Evolutionary conservation across 2,329 filamentous ascomycete species (phyloP).

Genomic region (Neoascochyta sp.): DNA sequence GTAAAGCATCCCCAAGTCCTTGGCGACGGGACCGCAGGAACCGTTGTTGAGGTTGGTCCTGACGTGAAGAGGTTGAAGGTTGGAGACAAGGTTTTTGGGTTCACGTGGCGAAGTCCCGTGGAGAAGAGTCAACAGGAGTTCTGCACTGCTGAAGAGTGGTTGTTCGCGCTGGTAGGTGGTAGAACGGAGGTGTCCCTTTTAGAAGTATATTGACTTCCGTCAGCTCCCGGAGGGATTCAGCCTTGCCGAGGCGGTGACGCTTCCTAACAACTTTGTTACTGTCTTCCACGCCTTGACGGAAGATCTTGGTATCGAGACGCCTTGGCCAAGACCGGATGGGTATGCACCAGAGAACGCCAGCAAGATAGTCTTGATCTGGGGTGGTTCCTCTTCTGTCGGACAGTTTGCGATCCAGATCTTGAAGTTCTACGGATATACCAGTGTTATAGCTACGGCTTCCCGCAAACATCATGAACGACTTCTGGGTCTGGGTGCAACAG

Average conservation of each 20-base stretch:
- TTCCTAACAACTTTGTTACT: conserved; percentile 57
- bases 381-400: conserved; percentile 44
- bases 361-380: conserved; percentile 42
- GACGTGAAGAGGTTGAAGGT: conserved; percentile 44
- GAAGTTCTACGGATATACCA: conserved; percentile 39
- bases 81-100: conserved; percentile 57
- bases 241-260: conserved; percentile 49
- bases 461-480: conserved; percentile 40
- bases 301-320: conserved; percentile 53
- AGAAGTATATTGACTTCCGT: background rate
- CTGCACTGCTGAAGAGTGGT: conserved; percentile 50
- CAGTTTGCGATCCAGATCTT: conserved; percentile 44
- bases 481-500: conserved; percentile 36
- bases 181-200: accelerated
- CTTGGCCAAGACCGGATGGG: conserved; percentile 53
- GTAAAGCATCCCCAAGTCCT: conserved; percentile 50
- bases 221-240: conserved; percentile 44
- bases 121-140: conserved; percentile 57
- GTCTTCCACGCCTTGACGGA: conserved; percentile 54
- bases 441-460: conserved; percentile 41
- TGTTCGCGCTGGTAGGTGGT: conserved; percentile 30
- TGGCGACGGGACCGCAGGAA: conserved; percentile 53
- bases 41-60: conserved; percentile 51
- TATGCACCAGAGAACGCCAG: conserved; percentile 36
- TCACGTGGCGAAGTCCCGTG: conserved; percentile 47